phyloP scores from a whole-genome alignment of 352 stramenopile genomes.

The Phytophthora uliginosa region DNA sequence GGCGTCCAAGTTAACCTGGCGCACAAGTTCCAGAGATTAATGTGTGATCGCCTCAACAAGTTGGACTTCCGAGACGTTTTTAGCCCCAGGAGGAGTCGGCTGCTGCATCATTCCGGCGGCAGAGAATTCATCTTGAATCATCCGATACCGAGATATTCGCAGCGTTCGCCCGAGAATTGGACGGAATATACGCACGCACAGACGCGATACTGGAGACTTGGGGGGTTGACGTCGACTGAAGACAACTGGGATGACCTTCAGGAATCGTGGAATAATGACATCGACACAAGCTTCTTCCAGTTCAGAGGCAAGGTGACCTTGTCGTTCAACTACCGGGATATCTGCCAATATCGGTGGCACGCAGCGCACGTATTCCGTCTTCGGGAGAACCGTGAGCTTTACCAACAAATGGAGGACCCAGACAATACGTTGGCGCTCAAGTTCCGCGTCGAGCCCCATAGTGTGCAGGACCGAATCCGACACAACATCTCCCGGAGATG shows the following conservation, averaged over 20 bases:
- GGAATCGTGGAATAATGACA: conserved; percentile 15
- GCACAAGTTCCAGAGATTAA: too few relatives aligned
- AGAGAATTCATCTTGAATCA: conserved; percentile 15
- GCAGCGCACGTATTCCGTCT: conserved; percentile 1
- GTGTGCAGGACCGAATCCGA: too few relatives aligned
- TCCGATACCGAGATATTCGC: conserved; percentile 14
- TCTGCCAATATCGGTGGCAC: conserved; percentile 19
- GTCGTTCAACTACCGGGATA: conserved; percentile 11
- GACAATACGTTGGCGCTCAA: conserved; percentile 15
- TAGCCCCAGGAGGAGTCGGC: too few relatives aligned
- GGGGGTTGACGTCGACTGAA: conserved; percentile 1
- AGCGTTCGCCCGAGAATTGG: conserved; percentile 4
- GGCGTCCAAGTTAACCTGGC: neutral
- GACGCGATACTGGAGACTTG: conserved; percentile 5
- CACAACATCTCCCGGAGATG: too few relatives aligned
- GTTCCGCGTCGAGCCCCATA: conserved; percentile 17
- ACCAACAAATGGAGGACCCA: conserved; percentile 4
- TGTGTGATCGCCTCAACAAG: too few relatives aligned
- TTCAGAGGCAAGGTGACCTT: conserved; percentile 18
- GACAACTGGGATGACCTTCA: conserved; percentile 2
- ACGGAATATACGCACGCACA: conserved; percentile 7
- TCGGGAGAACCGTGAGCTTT: conserved; percentile 12
- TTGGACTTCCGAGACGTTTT: too few relatives aligned
- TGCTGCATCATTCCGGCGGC: neutral
- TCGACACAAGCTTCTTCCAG: neutral